Conservation (phyloP, 2,329 filamentous ascomycete genomes). For the Aspergillus fructus region DNA sequence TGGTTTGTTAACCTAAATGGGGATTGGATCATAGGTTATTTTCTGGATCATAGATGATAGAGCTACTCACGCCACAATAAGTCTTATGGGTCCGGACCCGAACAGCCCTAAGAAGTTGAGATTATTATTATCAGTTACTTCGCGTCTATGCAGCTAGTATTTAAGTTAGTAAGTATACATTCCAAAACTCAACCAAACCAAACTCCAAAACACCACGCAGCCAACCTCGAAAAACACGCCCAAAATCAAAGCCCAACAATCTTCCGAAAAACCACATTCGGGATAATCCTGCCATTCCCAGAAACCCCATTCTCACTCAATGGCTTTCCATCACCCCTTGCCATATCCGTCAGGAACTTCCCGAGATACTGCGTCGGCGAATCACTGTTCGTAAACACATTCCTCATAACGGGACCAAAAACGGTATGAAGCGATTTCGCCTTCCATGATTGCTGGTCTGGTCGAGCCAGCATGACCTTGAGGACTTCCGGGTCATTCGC, state of each 20-base stretch:
- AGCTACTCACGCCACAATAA: no score
- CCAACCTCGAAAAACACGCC: not conserved
- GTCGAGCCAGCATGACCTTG: conserved; percentile 20
- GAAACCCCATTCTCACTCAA: conserved; percentile 5
- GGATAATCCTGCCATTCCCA: conserved; percentile 13
- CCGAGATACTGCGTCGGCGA: conserved; percentile 51
- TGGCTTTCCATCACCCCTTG: conserved; percentile 23
- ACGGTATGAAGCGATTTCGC: conserved; percentile 23
- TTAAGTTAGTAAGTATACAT: no score
- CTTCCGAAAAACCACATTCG: conserved; percentile 14
- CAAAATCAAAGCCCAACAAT: conserved; percentile 4
- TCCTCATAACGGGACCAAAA: conserved; percentile 3
- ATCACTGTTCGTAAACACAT: conserved; percentile 18
- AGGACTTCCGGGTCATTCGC: conserved; percentile 42
- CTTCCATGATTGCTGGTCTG: conserved; percentile 22
- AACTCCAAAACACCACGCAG: not conserved
- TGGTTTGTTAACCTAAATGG: no score
- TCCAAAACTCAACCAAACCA: not conserved
- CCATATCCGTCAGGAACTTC: conserved; percentile 49
- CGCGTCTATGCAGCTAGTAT: not conserved
- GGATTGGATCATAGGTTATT: no score
- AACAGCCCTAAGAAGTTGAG: not conserved
- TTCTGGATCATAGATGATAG: no score
- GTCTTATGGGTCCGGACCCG: no score
- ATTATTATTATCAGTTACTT: not conserved